Evolutionary conservation across 2,329 filamentous ascomycete species (phyloP), one percentile per base, ranked within the genome.

Genomic region (Orbilia brochopaga): DNA sequence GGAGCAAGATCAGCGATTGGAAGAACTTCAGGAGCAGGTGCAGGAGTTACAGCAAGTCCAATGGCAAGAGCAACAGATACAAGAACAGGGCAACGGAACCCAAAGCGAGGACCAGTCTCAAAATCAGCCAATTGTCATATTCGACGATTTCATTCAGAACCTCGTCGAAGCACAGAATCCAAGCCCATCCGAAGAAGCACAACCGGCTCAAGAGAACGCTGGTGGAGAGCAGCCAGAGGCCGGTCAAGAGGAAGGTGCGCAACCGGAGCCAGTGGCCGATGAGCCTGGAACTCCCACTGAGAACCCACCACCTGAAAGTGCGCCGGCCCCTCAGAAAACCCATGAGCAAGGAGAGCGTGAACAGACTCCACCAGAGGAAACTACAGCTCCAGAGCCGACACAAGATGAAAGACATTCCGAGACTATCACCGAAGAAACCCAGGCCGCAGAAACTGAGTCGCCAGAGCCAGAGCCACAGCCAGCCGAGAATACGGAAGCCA

Each of bases 111-210:
- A 15, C 2, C 19, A 40, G 15, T 19, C 2, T 13, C 17, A 32
- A 10, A 42, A 53, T 3, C 48, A 40, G 15, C 58, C 58, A 27
- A 27, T 61, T 2, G 40, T 50, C 35, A 61, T 61, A 5, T 61
- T 61, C 35, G 46, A 53, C 30, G 42, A 61, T 32, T 32, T 32
- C 21, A 32, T 61, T 15, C 46, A 46, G 7, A 59, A n/a, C 1
- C 24, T 59, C 1, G 21, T 63, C n/a, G 51, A 54, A 6, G 63
- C 1, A 13, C 17, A 6, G 8, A 37, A 24, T 3, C 30, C 19
- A 24, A 35, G 23, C 3, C 59, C 50, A 15, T 48, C 56, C 30
- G 63, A 55, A 56, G 35, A 21, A 1, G 6, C 44, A 8, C 19
- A 15, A 17, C 24, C 44, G 50, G 37, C 42, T 0, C 51, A 52